These are phyloP conservation scores for Phytophthora pistaciae DNA, from an alignment of 352 stramenopile genomes.

Conservation along the genomic window DNA sequence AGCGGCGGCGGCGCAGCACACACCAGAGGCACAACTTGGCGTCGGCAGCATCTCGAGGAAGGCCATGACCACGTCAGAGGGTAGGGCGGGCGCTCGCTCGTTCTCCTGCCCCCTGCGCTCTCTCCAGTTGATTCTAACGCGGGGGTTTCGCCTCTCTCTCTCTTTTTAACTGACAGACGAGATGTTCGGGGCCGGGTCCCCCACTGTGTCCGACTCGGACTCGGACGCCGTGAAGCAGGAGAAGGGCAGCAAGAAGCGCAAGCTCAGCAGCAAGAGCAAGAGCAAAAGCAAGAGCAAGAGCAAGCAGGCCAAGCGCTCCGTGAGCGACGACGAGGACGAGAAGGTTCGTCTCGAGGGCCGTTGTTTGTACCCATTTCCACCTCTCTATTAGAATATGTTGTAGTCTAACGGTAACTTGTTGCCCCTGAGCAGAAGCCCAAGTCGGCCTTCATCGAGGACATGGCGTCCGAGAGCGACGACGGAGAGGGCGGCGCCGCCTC, in stretches of 20 bases:
- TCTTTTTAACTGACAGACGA: constrained; percentile 56
- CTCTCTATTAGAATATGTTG: constrained; percentile 1
- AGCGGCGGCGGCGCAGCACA: not conserved
- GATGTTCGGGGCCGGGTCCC: constrained; percentile 71
- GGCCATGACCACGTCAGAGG: constrained; percentile 33
- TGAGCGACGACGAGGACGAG: constrained; percentile 73
- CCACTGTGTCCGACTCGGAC: constrained; percentile 88
- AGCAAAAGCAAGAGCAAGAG: constrained; percentile 49
- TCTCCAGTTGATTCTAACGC: constrained; percentile 11
- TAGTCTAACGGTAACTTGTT: constrained; percentile 12
- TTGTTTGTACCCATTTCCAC: not conserved
- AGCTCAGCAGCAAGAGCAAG: constrained; percentile 45
- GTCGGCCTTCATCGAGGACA: constrained; percentile 90
- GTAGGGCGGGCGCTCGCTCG: constrained; percentile 4
- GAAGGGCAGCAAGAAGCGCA: constrained; percentile 73
- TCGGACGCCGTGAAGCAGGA: constrained; percentile 66
- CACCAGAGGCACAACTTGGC: not conserved
- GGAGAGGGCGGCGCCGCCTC: constrained; percentile 57
- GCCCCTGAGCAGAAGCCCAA: constrained; percentile 62
- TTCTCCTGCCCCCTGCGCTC: not conserved
- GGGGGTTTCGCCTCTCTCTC: constrained; percentile 2
- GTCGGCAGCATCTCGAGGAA: not conserved
- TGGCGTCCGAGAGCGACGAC: constrained; percentile 90
- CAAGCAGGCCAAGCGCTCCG: constrained; percentile 73
- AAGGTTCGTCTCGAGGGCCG: constrained; percentile 43